Percentiles rank a stretch among this genome's conserved stretches.
Evolutionary conservation across 164 flowering plant species (phyloP).

Genomic region (grape (Vitis vinifera)): DNA sequence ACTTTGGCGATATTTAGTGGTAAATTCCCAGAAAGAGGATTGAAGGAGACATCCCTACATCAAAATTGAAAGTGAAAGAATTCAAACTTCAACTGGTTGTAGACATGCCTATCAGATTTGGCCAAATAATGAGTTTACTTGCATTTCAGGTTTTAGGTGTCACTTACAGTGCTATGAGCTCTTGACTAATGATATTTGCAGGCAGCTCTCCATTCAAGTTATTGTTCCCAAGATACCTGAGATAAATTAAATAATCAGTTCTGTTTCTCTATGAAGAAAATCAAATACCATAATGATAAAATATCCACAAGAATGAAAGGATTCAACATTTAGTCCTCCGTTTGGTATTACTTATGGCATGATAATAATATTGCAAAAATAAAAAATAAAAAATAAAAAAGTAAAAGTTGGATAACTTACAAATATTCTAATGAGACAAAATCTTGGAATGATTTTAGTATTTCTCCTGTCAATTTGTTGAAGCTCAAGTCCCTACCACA

Average conservation of each 20-base stretch:
- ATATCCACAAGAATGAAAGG: background rate
- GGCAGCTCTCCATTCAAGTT: constrained; percentile 40
- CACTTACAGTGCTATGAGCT: constrained; percentile 43
- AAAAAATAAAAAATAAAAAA: too few relatives aligned
- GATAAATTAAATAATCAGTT: background rate
- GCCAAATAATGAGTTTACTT: background rate
- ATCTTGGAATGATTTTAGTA: constrained; percentile 44
- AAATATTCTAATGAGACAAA: constrained; percentile 24
- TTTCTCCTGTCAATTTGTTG: constrained; percentile 47
- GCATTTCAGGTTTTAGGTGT: background rate
- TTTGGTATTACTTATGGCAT: too few relatives aligned
- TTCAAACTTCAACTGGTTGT: background rate
- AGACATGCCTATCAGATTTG: background rate
- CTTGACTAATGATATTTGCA: constrained; percentile 28
- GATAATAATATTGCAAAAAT: too few relatives aligned
- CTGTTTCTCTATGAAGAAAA: background rate
- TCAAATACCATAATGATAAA: background rate
- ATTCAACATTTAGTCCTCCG: too few relatives aligned
- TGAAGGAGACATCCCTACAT: constrained; percentile 53
- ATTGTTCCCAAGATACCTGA: constrained; percentile 55
- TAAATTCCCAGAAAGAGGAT: constrained; percentile 39
- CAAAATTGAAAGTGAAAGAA: background rate
- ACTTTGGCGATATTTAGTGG: constrained; percentile 26
- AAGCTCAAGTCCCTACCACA: constrained; percentile 51
- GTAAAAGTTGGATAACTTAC: constrained; percentile 25